phyloP scores from a whole-genome alignment of 1,284 basidiomycete species.

The Pseudozyma thailandica region DNA sequence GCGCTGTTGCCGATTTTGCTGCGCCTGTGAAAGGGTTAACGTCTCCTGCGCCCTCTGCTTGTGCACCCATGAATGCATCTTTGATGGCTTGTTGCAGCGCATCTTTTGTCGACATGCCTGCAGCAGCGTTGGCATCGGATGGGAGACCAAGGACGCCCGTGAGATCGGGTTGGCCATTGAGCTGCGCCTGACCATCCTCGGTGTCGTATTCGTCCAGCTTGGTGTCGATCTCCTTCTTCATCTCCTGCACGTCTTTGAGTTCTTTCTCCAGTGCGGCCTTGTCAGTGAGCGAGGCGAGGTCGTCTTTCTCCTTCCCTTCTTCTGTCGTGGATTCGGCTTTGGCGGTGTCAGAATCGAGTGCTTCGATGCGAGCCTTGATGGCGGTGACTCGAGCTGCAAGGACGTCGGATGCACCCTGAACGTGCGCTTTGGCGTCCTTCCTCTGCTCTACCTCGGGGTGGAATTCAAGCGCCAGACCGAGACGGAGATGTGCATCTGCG shows the following conservation, averaged over 20 bases:
- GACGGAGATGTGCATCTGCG: slow-evolving; percentile 64
- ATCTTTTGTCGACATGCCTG: slow-evolving; percentile 43
- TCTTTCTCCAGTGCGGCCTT: slow-evolving; percentile 47
- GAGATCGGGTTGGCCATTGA: slow-evolving; percentile 42
- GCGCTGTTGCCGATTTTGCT: slow-evolving; percentile 8
- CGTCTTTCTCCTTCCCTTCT: slow-evolving; percentile 47
- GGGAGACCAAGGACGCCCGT: slow-evolving; percentile 31
- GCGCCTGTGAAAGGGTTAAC: slow-evolving; percentile 33
- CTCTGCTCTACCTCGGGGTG: slow-evolving; percentile 57
- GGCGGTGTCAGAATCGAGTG: slow-evolving; percentile 5
- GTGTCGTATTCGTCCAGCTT: slow-evolving; percentile 63
- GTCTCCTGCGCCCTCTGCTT: slow-evolving; percentile 8
- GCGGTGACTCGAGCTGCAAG: slow-evolving; percentile 47
- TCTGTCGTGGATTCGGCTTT: slow-evolving; percentile 2
- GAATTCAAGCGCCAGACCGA: slow-evolving; percentile 65
- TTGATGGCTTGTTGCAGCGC: slow-evolving; percentile 62
- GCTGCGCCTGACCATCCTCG: slow-evolving; percentile 44
- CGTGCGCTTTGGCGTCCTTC: slow-evolving; percentile 48
- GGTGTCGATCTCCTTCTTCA: slow-evolving; percentile 60
- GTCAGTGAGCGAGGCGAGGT: slow-evolving; percentile 43
- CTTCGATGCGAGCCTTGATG: slow-evolving; percentile 38
- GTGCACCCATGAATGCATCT: slow-evolving; percentile 62
- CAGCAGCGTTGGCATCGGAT: slow-evolving; percentile 20
- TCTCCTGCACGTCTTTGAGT: slow-evolving; percentile 54
- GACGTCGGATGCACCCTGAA: slow-evolving; percentile 50